These are phyloP conservation scores for Lavandula angustifolia DNA, from an alignment of 257 asterid species.

Conservation along the genomic window DNA sequence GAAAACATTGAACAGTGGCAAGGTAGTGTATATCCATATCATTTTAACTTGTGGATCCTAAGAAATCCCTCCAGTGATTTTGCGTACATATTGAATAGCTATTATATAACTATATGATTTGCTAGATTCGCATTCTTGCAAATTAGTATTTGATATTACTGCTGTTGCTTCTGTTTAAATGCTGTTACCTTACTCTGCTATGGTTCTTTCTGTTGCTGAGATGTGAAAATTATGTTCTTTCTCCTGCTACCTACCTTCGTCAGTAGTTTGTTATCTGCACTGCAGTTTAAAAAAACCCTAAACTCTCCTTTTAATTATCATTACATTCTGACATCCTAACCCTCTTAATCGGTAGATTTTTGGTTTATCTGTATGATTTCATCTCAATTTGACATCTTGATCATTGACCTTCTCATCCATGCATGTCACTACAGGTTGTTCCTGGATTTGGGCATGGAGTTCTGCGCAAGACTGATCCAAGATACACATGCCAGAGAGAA, in stretches of 20 bases:
- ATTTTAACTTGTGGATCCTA: constrained; percentile 1
- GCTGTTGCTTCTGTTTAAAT: too few species aligned
- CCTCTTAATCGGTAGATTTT: background rate
- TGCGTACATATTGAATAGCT: background rate
- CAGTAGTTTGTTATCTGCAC: background rate
- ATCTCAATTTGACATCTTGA: constrained; percentile 18
- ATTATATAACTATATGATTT: background rate
- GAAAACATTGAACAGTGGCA: constrained; percentile 91
- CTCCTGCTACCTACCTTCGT: background rate
- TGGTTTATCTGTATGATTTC: background rate
- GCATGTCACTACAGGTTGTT: constrained; percentile 59
- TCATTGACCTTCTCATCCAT: background rate
- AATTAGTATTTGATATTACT: too few species aligned
- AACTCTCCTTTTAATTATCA: background rate
- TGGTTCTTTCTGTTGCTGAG: constrained; percentile 19
- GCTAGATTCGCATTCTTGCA: background rate
- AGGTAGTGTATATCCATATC: constrained; percentile 21
- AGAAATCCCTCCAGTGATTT: background rate
- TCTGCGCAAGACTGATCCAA: constrained; percentile 88
- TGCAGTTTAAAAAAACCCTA: background rate
- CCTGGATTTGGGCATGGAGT: constrained; percentile 97
- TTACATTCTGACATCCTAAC: background rate
- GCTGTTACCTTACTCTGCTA: too few species aligned
- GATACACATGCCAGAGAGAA: constrained; percentile 92
- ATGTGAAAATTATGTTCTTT: background rate